Percentiles rank a stretch among this genome's conserved stretches.
Evolutionary conservation across 805 yeast genomes (phyloP).

Genomic region (Kluyveromyces wickerhamii): DNA sequence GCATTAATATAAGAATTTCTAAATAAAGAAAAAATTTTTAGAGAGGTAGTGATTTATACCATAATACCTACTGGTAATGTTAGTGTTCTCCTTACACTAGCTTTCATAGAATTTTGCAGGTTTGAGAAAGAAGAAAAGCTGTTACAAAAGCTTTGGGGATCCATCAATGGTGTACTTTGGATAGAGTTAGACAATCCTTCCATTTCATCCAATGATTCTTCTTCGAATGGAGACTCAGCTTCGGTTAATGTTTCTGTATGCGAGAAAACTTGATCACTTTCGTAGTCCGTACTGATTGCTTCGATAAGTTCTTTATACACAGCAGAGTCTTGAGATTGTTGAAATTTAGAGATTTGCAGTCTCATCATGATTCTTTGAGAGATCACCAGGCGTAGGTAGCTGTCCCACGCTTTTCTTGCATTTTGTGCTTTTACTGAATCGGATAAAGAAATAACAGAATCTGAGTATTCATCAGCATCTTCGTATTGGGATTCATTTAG

Average conservation of each 20-base stretch:
- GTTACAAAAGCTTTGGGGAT: conserved; percentile 1
- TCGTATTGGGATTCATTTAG: conserved; percentile 5
- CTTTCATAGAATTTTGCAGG: conserved; percentile 5
- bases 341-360: conserved; percentile 21
- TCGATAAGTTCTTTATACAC: conserved; percentile 9
- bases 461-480: conserved; percentile 2
- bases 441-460: conserved; percentile 8
- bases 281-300: conserved; percentile 11
- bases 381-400: conserved; percentile 21
- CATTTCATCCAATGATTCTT: neutral
- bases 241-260: conserved; percentile 8
- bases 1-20: too few species aligned
- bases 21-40: too few species aligned
- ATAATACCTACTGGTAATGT: conserved; percentile 27
- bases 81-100: conserved; percentile 20
- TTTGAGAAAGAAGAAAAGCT: conserved; percentile 17
- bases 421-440: conserved; percentile 7
- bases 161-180: neutral
- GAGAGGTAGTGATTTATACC: too few species aligned
- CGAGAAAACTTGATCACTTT: conserved; percentile 6
- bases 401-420: conserved; percentile 12
- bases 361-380: conserved; percentile 22
- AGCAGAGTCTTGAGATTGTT: conserved; percentile 9
- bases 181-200: neutral
- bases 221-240: conserved; percentile 1